phyloP scores from a whole-genome alignment of 768 basidiomycete genomes.

The Phylloporus arenicola region DNA sequence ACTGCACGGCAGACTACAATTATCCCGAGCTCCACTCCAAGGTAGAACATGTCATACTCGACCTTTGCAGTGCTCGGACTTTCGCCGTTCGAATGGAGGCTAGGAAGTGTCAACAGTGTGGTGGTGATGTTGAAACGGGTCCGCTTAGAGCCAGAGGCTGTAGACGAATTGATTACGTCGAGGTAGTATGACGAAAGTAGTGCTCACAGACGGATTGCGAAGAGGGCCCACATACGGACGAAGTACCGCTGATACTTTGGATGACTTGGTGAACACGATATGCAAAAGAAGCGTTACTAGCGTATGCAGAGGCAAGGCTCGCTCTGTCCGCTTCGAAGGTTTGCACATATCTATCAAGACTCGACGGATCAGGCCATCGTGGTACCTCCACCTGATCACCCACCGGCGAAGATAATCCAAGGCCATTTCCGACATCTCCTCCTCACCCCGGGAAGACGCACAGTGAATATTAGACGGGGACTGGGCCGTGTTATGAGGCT shows the following conservation, averaged over 20 bases:
- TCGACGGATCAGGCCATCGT: constrained; percentile 1
- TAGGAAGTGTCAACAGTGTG: constrained; percentile 22
- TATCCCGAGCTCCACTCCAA: constrained; percentile 25
- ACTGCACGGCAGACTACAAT: constrained; percentile 22
- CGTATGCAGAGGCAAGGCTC: constrained; percentile 30
- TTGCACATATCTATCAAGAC: constrained; percentile 25
- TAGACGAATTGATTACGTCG: constrained; percentile 1
- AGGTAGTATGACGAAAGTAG: background rate
- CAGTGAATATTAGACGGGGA: background rate
- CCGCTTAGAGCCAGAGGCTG: constrained; percentile 17
- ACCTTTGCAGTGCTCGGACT: constrained; percentile 8
- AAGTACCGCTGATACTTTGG: background rate
- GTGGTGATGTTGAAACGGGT: constrained; percentile 26
- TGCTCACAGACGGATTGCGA: constrained; percentile 16
- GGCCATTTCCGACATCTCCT: constrained; percentile 27
- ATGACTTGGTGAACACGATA: constrained; percentile 20
- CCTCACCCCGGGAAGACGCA: constrained; percentile 13
- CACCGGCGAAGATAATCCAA: constrained; percentile 27
- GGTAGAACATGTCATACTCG: constrained; percentile 29
- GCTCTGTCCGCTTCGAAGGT: constrained; percentile 29
- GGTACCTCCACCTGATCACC: constrained; percentile 2
- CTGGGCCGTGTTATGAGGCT: background rate
- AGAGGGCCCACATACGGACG: constrained; percentile 1
- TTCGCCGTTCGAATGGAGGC: constrained; percentile 17
- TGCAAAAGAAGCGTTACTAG: constrained; percentile 26